Base-by-base conservation (phyloP, 306 rosid species). In the Casuarina equisetifolia region DNA sequence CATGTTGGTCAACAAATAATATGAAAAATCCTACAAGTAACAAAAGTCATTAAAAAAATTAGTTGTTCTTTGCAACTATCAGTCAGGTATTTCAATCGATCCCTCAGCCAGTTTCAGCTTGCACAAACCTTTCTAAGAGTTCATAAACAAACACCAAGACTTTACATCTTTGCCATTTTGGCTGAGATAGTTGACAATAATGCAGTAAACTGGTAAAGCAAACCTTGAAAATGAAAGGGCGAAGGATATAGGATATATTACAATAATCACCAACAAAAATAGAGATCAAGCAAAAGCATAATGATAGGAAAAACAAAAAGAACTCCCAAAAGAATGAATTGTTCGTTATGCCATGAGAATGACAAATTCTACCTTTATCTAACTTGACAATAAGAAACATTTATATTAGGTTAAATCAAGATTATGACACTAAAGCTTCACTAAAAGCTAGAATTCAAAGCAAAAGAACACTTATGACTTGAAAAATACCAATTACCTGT, bases 401-500 rank as follows among this genome's bases (percentile, higher is more conserved):
- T 25, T 25, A 25, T 25, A 25, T 25, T 25, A 4, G 63, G 19
- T 7, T 20, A 7, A 3, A 58, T 20, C 16, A 13, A 62, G 15
- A 38, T 63, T 15, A 17, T 63, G 69, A 63, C 13, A 36, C 5
- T 35, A 63, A 6, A 20, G 3, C 3, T 35, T 63, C 44, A 38
- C 5, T 38, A 38, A 20, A 35, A 12, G 7, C 32, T 25, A 71
- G 8, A 9, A 9, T 25, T 57, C 42, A 48, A 12, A 2, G 4
- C 32, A 25, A 25, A 25, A 25, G 1, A 25, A 10, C 74, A 74
- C 32, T 13, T 45, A 49, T 9, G 11, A 46, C 39, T 35, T 62
- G 51, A 63, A 54, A 52, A 10, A 77, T 69, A 45, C 57, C 2
- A 44, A 57, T 25, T 38, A 92, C 99, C 97, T 95, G 93, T 73